These are phyloP conservation scores for Themeda triandra DNA, from an alignment of 176 grass and related monocot species.

Conservation along the genomic window DNA sequence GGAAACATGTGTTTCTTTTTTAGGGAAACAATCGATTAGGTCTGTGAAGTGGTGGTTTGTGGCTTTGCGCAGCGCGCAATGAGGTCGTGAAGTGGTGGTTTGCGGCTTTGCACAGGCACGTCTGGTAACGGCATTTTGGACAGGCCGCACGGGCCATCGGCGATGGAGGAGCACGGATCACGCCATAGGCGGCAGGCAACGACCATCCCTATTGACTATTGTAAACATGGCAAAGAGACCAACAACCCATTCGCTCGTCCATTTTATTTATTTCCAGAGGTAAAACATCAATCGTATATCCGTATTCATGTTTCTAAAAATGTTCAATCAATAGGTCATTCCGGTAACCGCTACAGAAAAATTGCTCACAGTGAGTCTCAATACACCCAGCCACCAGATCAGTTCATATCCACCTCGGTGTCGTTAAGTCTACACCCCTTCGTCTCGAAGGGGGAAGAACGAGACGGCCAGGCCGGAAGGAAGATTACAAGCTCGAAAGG, in stretches of 20 bases:
- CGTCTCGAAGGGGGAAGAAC: constrained; percentile 88
- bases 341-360: background rate
- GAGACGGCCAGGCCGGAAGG: constrained; percentile 70
- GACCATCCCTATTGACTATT: background rate
- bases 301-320: background rate
- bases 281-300: background rate
- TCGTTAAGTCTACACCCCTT: constrained; percentile 67
- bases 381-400: background rate
- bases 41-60: no score
- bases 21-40: no score
- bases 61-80: no score
- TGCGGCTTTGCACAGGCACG: no score
- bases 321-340: background rate
- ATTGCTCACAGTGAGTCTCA: background rate
- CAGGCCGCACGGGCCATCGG: no score
- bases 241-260: background rate
- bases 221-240: background rate
- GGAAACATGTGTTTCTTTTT: no score
- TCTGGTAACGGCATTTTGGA: no score
- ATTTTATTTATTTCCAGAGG: background rate
- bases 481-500: constrained; percentile 89
- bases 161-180: no score
- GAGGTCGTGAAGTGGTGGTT: no score
- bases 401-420: constrained; percentile 50
- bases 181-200: no score